Base-by-base conservation (phyloP, 805 yeast species). In the Candida schatavii region DNA sequence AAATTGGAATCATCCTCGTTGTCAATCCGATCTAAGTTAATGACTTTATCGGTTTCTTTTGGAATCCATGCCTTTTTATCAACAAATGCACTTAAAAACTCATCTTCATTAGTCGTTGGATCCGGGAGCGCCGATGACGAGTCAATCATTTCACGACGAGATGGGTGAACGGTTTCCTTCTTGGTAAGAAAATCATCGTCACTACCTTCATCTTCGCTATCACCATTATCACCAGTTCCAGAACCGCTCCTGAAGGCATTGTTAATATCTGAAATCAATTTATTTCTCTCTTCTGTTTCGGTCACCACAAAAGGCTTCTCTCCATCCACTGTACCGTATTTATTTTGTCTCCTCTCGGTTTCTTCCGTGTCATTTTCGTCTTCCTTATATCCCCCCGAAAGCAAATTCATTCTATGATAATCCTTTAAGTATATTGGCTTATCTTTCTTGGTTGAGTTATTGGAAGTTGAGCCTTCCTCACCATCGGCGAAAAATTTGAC, bases 21-120 rank as follows among this genome's bases (percentile, higher is more conserved):
- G 55, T 74, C 77, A 13, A 72, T 65, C 46, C 62, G 68, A 53
- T 72, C 85, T 53, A 77, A 58, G 41, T 76, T 58, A 26, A 81
- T 68, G 3, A 72, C 72, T 49, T 77, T 78, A 49, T 83, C 88
- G 40, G 78, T 78, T 39, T 78, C 70, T 39, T 74, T 75, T 27
- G 96, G 95, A 41, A 89, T 78, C 99, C 99, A 93, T 0, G 96
- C 97, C 50, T 84, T 88, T 40, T 75, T 76, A 44, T 74, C 76
- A 41, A 91, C 70, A 57, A 83, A 93, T 4, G 83, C 85, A 35
- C 77, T 72, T 43, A 93, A 71, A 54, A 93, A 93, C 28, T 72
- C 80, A 33, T 81, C 83, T 21, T 80, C 81, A 51, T 88, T 78
- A 7, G 58, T 44, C 3, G 59, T 57, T 15, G 72, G 70, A 53